A percentile compares a stretch with the other conserved stretches of the same genome.
Conservation (phyloP, 2,329 filamentous ascomycete species). For the Talaromyces atroroseus region DNA sequence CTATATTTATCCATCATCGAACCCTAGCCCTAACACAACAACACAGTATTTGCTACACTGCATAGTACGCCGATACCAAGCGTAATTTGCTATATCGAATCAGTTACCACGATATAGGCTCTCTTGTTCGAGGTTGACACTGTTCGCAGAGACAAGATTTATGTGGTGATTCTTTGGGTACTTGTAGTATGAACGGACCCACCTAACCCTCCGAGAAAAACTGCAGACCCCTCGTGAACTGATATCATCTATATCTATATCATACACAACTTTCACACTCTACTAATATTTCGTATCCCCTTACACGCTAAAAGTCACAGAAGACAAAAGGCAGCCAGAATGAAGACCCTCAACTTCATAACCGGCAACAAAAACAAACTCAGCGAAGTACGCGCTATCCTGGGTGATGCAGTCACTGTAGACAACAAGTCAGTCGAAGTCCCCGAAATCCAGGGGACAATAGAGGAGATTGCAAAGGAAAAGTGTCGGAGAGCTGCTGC, state of each 20-base stretch:
- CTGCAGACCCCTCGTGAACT: not conserved
- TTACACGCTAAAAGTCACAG: not conserved
- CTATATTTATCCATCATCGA: not conserved
- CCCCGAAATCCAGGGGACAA: conserved; percentile 82
- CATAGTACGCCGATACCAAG: too few relatives aligned
- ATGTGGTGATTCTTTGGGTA: not conserved
- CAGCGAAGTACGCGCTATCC: conserved; percentile 78
- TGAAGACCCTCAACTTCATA: conserved; percentile 75
- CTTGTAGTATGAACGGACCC: not conserved
- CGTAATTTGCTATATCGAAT: not conserved
- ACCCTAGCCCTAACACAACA: not conserved
- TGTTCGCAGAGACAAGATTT: not conserved
- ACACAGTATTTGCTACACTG: not conserved
- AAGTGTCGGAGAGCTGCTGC: conserved; percentile 82
- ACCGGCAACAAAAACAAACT: conserved; percentile 96
- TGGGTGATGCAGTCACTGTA: conserved; percentile 67
- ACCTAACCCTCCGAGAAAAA: not conserved
- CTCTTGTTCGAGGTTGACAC: not conserved
- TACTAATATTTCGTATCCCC: not conserved
- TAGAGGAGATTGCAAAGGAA: conserved; percentile 84
- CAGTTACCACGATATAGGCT: not conserved
- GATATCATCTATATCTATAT: not conserved
- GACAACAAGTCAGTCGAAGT: conserved; percentile 72
- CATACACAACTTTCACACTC: not conserved
- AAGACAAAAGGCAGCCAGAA: conserved; percentile 17